Evolutionary conservation across 768 basidiomycete genomes (phyloP).

Genomic region (Paxillus ammoniavirescens): DNA sequence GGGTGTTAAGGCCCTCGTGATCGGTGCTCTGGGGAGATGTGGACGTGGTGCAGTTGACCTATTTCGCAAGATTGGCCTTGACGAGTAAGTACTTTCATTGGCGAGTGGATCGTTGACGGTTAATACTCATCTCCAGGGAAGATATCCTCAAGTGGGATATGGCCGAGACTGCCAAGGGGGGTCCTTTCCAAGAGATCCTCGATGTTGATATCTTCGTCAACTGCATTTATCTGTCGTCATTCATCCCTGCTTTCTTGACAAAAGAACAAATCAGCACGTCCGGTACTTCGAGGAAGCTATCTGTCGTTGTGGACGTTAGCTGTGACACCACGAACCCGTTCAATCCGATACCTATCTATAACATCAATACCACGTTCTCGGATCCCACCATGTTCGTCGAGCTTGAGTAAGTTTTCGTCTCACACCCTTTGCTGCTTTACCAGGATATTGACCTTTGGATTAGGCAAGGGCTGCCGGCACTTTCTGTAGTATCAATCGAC

Average conservation of each 20-base stretch:
- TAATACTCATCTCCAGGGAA: constrained; percentile 47
- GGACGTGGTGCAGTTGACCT: constrained; percentile 93
- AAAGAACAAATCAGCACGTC: constrained; percentile 68
- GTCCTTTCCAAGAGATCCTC: constrained; percentile 93
- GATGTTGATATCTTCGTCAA: constrained; percentile 98
- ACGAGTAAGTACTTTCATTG: constrained; percentile 61
- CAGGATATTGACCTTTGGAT: constrained; percentile 7
- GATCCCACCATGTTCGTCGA: constrained; percentile 88
- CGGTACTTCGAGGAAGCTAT: constrained; percentile 63
- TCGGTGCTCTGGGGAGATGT: constrained; percentile 94
- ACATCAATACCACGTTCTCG: constrained; percentile 89
- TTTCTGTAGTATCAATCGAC: constrained; percentile 93
- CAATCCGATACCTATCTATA: constrained; percentile 97
- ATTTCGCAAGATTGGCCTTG: constrained; percentile 93
- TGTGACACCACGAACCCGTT: constrained; percentile 99
- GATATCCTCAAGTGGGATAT: constrained; percentile 98
- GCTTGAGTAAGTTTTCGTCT: constrained; percentile 57
- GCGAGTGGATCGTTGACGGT: not conserved
- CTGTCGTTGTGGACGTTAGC: constrained; percentile 93
- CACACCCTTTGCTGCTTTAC: not conserved
- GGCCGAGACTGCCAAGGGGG: constrained; percentile 94
- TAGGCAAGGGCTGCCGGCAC: constrained; percentile 60
- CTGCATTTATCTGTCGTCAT: constrained; percentile 93
- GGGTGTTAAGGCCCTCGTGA: constrained; percentile 84
- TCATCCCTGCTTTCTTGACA: constrained; percentile 83